Evolutionary conservation across 306 rosid species (phyloP).

Genomic region (Quercus berberidifolia): DNA sequence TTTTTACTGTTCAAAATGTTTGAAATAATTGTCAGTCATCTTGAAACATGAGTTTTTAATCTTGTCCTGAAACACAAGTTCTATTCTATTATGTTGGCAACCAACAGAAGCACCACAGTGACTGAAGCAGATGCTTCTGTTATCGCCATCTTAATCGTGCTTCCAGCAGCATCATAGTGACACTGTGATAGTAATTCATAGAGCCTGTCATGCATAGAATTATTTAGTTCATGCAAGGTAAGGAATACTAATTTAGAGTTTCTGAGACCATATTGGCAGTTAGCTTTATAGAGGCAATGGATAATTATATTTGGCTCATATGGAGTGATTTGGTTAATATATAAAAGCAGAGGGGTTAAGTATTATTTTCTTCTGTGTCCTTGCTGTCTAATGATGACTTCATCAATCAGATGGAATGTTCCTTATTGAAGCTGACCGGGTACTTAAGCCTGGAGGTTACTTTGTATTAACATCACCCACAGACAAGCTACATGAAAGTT

Average conservation of each 20-base stretch:
- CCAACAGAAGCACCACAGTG: neutral
- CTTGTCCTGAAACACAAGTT: too few species aligned
- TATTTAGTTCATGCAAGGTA: neutral
- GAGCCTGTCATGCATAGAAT: neutral
- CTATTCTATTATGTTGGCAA: neutral
- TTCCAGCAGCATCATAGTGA: neutral
- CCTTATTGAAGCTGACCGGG: conserved; percentile 89
- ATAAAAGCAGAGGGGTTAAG: neutral
- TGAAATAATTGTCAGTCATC: neutral
- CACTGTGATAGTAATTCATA: neutral
- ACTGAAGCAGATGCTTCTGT: neutral
- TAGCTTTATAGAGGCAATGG: neutral
- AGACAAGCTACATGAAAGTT: conserved; percentile 58
- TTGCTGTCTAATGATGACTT: conserved; percentile 21
- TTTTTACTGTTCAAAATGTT: neutral
- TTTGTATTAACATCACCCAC: conserved; percentile 86
- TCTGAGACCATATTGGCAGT: neutral
- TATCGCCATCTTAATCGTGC: neutral
- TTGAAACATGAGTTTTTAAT: neutral
- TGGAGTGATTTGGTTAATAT: neutral
- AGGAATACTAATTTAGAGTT: neutral
- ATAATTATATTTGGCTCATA: neutral
- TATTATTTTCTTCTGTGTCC: conserved; percentile 1
- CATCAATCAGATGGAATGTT: conserved; percentile 68
- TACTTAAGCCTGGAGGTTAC: conserved; percentile 98